phyloP scores from a whole-genome alignment of 345 rosid species.

The Syzygium aromaticum region DNA sequence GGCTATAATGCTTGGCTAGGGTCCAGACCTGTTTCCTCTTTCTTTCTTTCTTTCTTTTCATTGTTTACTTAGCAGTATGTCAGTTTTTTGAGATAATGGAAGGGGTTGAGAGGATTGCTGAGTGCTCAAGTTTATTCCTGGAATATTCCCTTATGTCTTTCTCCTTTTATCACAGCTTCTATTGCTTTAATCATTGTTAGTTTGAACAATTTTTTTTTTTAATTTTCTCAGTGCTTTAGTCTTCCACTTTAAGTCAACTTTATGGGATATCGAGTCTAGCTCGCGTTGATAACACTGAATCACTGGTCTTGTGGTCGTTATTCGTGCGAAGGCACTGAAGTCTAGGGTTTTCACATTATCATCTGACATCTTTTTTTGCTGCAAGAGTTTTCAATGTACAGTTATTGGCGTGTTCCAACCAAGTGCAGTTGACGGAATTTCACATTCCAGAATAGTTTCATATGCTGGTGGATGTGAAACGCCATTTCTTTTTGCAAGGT shows the following conservation, averaged over 20 bases:
- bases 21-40: not conserved
- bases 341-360: not conserved
- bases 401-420: not conserved
- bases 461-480: not conserved
- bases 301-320: not conserved
- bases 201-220: not conserved
- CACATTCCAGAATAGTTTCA: not conserved
- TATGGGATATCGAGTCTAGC: not conserved
- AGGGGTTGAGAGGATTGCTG: not conserved
- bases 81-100: not conserved
- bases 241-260: not conserved
- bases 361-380: not conserved
- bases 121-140: slow-evolving; percentile 9
- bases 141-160: slow-evolving; percentile 1
- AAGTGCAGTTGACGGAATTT: not conserved
- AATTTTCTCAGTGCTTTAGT: not conserved
- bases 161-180: not conserved
- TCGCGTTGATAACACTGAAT: not conserved
- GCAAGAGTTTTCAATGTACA: not conserved
- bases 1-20: not conserved
- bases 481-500: not conserved
- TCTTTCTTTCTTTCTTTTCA: not conserved
- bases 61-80: not conserved
- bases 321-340: not conserved
- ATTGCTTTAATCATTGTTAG: not conserved